Conservation (phyloP, 352 stramenopile genomes). For the Globisporangium sylvaticum region DNA sequence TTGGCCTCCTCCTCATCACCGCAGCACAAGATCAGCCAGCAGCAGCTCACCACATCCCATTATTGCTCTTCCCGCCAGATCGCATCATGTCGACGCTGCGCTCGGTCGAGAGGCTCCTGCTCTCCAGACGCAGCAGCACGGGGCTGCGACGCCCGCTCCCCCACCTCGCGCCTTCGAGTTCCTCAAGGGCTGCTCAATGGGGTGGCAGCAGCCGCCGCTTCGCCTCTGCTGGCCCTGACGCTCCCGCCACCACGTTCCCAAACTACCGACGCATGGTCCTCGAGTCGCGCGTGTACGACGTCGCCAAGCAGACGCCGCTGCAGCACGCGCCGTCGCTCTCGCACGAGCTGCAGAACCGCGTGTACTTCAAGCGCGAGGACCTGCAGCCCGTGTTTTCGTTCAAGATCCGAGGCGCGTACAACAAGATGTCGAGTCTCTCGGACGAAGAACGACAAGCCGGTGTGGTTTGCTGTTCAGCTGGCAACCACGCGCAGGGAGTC, state of each 20-base stretch:
- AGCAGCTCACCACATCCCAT: background rate
- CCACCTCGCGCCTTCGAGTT: background rate
- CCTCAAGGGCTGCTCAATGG: slow-evolving; percentile 3
- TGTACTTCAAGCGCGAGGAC: slow-evolving; percentile 96
- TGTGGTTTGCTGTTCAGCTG: slow-evolving; percentile 82
- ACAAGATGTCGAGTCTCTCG: slow-evolving; percentile 95
- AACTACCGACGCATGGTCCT: slow-evolving; percentile 88
- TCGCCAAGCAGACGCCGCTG: slow-evolving; percentile 81
- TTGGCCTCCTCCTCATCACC: background rate
- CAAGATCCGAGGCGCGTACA: slow-evolving; percentile 98
- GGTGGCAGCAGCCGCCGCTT: background rate
- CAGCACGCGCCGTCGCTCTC: slow-evolving; percentile 66
- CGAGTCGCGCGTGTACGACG: slow-evolving; percentile 83
- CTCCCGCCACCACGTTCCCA: slow-evolving; percentile 9
- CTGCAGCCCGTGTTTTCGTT: slow-evolving; percentile 98
- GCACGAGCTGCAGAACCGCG: slow-evolving; percentile 68
- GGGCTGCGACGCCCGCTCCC: background rate
- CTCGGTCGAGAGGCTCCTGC: slow-evolving; percentile 3
- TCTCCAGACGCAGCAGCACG: background rate
- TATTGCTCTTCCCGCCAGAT: background rate
- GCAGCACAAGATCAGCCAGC: background rate
- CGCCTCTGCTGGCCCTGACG: slow-evolving; percentile 10
- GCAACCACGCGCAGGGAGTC: slow-evolving; percentile 98
- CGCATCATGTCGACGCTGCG: slow-evolving; percentile 3
- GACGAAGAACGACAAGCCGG: slow-evolving; percentile 66